These are phyloP conservation scores for Fusarium fujikuroi DNA, from an alignment of 2,329 filamentous ascomycete species.

Conservation along the genomic window DNA sequence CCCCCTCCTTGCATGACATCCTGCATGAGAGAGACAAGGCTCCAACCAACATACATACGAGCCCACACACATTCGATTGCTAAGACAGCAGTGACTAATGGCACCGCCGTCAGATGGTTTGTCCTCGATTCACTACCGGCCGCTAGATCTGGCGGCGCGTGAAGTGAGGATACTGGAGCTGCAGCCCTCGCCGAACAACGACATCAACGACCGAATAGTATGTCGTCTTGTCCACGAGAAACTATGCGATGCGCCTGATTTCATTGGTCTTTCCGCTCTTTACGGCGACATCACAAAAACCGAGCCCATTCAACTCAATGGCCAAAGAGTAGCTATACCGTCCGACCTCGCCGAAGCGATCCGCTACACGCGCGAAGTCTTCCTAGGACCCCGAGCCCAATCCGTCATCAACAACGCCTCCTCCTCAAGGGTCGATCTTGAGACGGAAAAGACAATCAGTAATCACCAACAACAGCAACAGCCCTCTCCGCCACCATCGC, in stretches of 20 bases:
- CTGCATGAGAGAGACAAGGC: conserved; percentile 5
- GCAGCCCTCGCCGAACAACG: conserved; percentile 32
- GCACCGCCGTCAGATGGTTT: conserved; percentile 31
- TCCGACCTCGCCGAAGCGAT: conserved; percentile 29
- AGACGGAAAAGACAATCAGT: neutral
- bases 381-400: conserved; percentile 23
- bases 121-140: conserved; percentile 36
- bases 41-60: neutral
- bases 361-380: conserved; percentile 40
- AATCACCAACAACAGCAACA: neutral
- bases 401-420: conserved; percentile 5
- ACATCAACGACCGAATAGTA: conserved; percentile 33
- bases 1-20: conserved; percentile 15
- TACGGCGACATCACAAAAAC: conserved; percentile 37
- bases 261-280: conserved; percentile 37
- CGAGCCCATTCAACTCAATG: conserved; percentile 31
- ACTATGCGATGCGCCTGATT: conserved; percentile 31
- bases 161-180: conserved; percentile 39
- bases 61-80: neutral
- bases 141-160: conserved; percentile 21
- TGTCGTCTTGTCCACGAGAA: conserved; percentile 37
- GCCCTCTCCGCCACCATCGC: conserved; percentile 21
- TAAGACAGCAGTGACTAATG: conserved; percentile 20
- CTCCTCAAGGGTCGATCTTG: conserved; percentile 24
- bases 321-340: conserved; percentile 28